Evolutionary conservation across 805 yeast genomes (phyloP), one percentile per base, ranked within the genome.

Genomic region (Teunomyces barrocoloradensis): DNA sequence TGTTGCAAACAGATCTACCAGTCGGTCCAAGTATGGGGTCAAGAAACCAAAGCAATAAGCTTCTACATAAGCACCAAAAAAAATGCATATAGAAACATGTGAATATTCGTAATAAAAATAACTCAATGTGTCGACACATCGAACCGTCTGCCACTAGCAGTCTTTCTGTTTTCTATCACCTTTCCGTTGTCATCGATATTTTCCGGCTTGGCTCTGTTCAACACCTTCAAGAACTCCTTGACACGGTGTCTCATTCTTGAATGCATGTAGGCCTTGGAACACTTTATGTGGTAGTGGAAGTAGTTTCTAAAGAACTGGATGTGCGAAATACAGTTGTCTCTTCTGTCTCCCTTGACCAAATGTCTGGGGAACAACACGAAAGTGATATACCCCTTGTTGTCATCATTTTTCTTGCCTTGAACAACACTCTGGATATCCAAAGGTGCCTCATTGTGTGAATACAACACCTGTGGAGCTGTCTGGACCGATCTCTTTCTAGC

Each of bases 191-290:
- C 86, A 49, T 86, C 94, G 15, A 82, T 86, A 49, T 82, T 87
- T 60, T 94, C 99, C 23, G 97, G 92, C 70, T 91, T 90, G 27
- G 99, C 99, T 63, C 99, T 81, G 74, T 94, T 94, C 71, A 94
- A 82, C 28, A 94, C 92, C 77, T 94, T 94, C 64, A 91, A 80
- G 74, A 91, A 94, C 60, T 95, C 94, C 57, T 87, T 84, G 20
- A 94, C 98, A 61, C 99, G 81, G 70, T 77, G 89, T 69, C 99
- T 83, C 99, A 94, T 94, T 77, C 99, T 85, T 44, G 96, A 89
- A 69, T 94, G 99, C 85, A 94, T 84, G 71, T 88, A 94, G 30
- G 99, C 98, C 77, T 94, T 94, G 51, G 97, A 90, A 68, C 97
- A 92, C 73, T 94, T 94, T 74, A 94, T 94, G 65, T 94, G 99